phyloP scores from a whole-genome alignment of 495 filamentous ascomycete species.

The Tuber melanosporum region DNA sequence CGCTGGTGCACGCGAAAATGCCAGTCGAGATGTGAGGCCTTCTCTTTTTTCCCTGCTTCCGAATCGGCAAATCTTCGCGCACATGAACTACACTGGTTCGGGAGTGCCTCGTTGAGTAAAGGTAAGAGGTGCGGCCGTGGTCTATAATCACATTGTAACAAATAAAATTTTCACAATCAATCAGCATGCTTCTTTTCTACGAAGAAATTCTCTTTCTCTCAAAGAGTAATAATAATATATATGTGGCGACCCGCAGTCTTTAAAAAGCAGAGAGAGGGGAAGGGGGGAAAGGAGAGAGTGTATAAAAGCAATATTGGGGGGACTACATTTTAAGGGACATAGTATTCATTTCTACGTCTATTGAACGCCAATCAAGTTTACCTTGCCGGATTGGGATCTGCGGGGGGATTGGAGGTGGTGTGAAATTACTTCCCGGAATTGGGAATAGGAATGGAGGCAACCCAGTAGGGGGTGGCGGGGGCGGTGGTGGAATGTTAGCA shows the following conservation, averaged over 20 bases:
- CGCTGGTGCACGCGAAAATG: slow-evolving; percentile 92
- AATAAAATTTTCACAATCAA: slow-evolving; percentile 40
- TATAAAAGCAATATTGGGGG: slow-evolving; percentile 18
- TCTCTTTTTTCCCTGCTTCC: slow-evolving; percentile 71
- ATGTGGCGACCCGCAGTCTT: slow-evolving; percentile 6
- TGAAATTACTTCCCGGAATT: slow-evolving; percentile 37
- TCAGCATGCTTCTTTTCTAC: slow-evolving; percentile 37
- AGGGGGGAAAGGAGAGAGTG: slow-evolving; percentile 31
- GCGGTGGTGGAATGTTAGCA: slow-evolving; percentile 22
- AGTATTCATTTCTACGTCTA: slow-evolving; percentile 62
- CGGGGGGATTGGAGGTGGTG: slow-evolving; percentile 29
- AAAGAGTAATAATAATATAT: slow-evolving; percentile 33
- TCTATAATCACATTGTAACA: slow-evolving; percentile 45
- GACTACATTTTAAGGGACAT: slow-evolving; percentile 74
- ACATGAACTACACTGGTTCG: slow-evolving; percentile 83
- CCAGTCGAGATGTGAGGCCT: slow-evolving; percentile 94
- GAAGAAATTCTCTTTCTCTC: slow-evolving; percentile 13
- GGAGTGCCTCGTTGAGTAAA: slow-evolving; percentile 66
- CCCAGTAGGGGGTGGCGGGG: slow-evolving; percentile 42
- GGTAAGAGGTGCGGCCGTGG: slow-evolving; percentile 67
- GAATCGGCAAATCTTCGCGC: slow-evolving; percentile 75
- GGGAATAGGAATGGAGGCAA: slow-evolving; percentile 40
- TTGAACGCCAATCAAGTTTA: slow-evolving; percentile 43
- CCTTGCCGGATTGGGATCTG: slow-evolving; percentile 27
- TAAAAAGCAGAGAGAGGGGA: slow-evolving; percentile 21